Evolutionary conservation across 257 asterid genomes (phyloP).

Genomic region (Nicotiana knightiana): DNA sequence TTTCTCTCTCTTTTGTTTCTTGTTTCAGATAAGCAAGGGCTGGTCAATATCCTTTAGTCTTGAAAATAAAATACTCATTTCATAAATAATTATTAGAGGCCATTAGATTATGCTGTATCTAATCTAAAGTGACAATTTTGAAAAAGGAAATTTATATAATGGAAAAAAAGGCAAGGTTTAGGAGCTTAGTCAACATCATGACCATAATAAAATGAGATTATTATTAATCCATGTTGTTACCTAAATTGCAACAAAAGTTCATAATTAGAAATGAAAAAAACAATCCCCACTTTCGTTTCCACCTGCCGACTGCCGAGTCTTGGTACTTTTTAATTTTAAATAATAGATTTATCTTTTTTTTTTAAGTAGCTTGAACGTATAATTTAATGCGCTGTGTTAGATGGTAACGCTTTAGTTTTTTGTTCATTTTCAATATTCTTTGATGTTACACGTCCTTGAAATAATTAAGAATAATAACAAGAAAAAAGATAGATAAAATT

Average conservation of each 20-base stretch:
- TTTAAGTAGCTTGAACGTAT: neutral
- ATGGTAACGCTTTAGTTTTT: neutral
- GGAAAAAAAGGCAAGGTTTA: neutral
- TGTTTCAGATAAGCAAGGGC: neutral
- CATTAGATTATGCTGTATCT: slow-evolving; percentile 1
- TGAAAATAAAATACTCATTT: neutral
- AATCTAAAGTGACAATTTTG: neutral
- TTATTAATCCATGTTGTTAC: slow-evolving; percentile 24
- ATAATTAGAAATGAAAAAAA: slow-evolving; percentile 2
- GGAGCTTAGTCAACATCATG: slow-evolving; percentile 29
- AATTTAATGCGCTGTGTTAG: neutral
- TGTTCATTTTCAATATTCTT: neutral
- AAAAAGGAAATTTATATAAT: neutral
- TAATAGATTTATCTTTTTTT: neutral
- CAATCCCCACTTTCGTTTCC: neutral
- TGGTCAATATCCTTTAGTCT: neutral
- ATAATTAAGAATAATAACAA: neutral
- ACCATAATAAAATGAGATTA: neutral
- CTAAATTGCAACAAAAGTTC: slow-evolving; percentile 23
- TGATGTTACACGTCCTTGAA: neutral
- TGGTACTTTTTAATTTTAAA: neutral
- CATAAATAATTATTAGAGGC: neutral
- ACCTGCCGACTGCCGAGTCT: neutral
- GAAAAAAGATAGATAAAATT: neutral
- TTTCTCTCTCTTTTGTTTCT: neutral